phyloP scores from a whole-genome alignment of 768 basidiomycete genomes.

The Pilatotrama ljubarskyi region DNA sequence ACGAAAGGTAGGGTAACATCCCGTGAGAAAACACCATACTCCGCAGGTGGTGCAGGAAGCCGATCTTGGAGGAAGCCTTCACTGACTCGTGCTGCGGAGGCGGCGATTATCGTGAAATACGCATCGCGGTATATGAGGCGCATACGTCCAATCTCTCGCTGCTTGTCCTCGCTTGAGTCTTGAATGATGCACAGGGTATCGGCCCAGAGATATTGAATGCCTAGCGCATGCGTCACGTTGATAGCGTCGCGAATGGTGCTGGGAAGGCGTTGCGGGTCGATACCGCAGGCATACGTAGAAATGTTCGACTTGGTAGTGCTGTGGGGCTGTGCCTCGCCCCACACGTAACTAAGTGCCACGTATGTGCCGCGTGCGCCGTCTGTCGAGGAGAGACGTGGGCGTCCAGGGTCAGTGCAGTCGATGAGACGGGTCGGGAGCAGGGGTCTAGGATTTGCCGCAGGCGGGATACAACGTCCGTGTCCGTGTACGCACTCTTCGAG shows the following conservation, averaged over 20 bases:
- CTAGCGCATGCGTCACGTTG: neutral
- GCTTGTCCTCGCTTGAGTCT: neutral
- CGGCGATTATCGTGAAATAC: neutral
- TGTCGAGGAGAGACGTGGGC: neutral
- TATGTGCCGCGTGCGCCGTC: neutral
- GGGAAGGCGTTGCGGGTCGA: neutral
- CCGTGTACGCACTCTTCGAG: neutral
- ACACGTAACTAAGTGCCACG: neutral
- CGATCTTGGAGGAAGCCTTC: neutral
- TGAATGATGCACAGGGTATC: conserved; percentile 7
- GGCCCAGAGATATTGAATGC: neutral
- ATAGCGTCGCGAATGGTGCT: conserved; percentile 4
- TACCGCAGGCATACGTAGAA: neutral
- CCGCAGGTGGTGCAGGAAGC: neutral
- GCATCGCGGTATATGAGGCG: neutral
- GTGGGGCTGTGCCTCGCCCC: neutral
- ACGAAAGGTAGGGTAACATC: neutral
- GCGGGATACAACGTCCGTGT: neutral
- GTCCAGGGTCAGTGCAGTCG: neutral
- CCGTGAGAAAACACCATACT: neutral
- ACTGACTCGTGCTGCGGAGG: neutral
- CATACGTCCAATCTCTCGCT: neutral
- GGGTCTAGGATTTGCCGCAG: neutral
- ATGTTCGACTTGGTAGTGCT: neutral
- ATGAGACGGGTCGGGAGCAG: neutral